A percentile compares a stretch with the other conserved stretches of the same genome.
Evolutionary conservation across 1,284 basidiomycete species (phyloP).

Genomic region (Leccinum pseudoinsigne): DNA sequence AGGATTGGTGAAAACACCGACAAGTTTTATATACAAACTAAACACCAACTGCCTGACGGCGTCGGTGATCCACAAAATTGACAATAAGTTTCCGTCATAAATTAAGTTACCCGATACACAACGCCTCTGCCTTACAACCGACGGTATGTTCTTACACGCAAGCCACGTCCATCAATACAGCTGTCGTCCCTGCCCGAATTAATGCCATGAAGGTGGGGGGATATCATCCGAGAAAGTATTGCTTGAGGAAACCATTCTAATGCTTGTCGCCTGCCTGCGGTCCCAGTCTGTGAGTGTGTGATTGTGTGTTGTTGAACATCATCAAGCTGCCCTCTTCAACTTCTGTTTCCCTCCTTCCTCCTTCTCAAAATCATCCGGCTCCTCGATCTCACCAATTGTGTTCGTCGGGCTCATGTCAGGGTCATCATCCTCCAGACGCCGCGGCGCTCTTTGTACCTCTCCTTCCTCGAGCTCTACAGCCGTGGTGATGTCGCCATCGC

Average conservation of each 20-base stretch:
- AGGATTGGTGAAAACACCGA: too few species aligned
- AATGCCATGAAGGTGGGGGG: not conserved
- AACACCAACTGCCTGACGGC: not conserved
- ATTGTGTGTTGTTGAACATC: not conserved
- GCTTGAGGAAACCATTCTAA: not conserved
- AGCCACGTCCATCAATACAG: not conserved
- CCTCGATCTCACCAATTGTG: not conserved
- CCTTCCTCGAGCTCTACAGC: conserved; percentile 21
- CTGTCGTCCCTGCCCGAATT: not conserved
- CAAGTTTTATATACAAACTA: not conserved
- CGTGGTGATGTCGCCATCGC: conserved; percentile 33
- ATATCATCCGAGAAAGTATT: not conserved
- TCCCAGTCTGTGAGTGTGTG: not conserved
- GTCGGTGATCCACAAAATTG: not conserved
- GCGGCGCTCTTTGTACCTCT: not conserved
- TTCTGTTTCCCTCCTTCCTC: not conserved
- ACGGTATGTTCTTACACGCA: not conserved
- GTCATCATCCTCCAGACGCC: conserved; percentile 1
- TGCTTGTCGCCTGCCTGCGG: not conserved
- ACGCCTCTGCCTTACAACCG: not conserved
- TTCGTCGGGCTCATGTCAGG: conserved; percentile 12
- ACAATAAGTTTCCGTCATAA: not conserved
- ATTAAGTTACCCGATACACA: not conserved
- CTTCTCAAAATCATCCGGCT: not conserved
- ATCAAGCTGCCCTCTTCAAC: not conserved